phyloP scores from a whole-genome alignment of 352 stramenopile genomes.

The Globisporangium spinosum region DNA sequence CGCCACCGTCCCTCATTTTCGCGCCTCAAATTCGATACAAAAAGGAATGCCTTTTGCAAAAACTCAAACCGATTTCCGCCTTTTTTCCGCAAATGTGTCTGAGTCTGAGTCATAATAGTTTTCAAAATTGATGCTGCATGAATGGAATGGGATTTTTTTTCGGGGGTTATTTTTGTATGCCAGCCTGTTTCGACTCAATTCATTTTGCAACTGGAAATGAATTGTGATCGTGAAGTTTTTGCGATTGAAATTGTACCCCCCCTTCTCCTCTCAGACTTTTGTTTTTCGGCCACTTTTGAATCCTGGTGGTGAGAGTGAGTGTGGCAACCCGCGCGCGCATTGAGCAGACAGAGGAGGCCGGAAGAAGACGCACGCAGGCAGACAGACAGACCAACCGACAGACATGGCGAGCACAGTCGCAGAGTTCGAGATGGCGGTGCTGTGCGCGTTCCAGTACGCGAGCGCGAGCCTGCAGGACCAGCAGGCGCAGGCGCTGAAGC shows the following conservation, averaged over 20 bases:
- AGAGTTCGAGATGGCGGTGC: conserved; percentile 74
- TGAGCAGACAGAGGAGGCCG: not conserved
- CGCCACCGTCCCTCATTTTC: too few relatives aligned
- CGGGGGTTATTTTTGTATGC: too few relatives aligned
- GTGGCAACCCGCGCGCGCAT: not conserved
- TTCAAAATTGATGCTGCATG: too few relatives aligned
- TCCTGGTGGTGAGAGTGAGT: not conserved
- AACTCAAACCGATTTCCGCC: too few relatives aligned
- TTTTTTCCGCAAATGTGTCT: too few relatives aligned
- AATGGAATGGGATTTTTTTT: too few relatives aligned
- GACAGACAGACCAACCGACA: not conserved
- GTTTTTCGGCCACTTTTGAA: not conserved
- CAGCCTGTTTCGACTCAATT: not conserved
- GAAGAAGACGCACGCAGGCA: not conserved
- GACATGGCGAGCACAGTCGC: conserved; percentile 26
- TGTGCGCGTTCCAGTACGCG: conserved; percentile 81
- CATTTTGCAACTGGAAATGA: not conserved
- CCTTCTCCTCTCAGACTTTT: not conserved
- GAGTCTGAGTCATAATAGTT: too few relatives aligned
- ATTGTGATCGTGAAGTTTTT: not conserved
- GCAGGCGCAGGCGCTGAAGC: conserved; percentile 58
- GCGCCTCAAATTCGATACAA: too few relatives aligned
- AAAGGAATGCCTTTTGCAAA: too few relatives aligned
- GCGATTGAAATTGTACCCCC: not conserved
- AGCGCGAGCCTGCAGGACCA: conserved; percentile 41